phyloP scores from a whole-genome alignment of 495 filamentous ascomycete species.

The Aspergillus incahuasiensis region DNA sequence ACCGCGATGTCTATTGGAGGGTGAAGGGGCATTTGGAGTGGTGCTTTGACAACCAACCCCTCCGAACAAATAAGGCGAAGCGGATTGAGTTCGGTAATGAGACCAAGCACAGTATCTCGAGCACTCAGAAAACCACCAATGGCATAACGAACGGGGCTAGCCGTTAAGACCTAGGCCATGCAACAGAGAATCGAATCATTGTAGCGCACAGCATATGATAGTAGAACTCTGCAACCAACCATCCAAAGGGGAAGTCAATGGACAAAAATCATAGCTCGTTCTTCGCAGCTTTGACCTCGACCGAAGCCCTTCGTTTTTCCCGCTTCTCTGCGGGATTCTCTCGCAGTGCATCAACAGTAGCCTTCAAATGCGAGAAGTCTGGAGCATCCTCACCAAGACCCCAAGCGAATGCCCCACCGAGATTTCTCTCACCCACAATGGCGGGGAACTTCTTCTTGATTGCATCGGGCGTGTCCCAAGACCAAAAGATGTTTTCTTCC shows the following conservation, averaged over 20 bases:
- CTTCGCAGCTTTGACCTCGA: background rate
- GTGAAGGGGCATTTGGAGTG: constrained; percentile 49
- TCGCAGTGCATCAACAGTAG: constrained; percentile 17
- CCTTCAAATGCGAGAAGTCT: constrained; percentile 52
- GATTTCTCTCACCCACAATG: constrained; percentile 49
- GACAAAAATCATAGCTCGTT: background rate
- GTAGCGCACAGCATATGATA: no score
- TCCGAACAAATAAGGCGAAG: no score
- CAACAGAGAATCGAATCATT: no score
- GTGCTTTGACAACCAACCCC: background rate
- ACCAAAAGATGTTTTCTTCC: constrained; percentile 61
- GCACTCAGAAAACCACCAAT: no score
- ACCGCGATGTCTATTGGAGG: constrained; percentile 59
- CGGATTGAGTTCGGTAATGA: no score
- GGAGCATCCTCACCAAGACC: constrained; percentile 68
- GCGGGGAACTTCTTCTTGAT: constrained; percentile 58
- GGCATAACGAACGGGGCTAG: no score
- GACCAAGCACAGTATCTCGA: no score
- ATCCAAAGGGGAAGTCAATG: no score
- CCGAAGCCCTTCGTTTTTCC: background rate
- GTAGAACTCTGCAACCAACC: no score
- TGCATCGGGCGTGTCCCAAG: constrained; percentile 61
- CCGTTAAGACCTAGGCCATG: no score
- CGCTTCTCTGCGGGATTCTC: background rate
- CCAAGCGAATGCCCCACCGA: constrained; percentile 73